phyloP scores from a whole-genome alignment of 139 green algal species.

The Chlamydomonas sp. region DNA sequence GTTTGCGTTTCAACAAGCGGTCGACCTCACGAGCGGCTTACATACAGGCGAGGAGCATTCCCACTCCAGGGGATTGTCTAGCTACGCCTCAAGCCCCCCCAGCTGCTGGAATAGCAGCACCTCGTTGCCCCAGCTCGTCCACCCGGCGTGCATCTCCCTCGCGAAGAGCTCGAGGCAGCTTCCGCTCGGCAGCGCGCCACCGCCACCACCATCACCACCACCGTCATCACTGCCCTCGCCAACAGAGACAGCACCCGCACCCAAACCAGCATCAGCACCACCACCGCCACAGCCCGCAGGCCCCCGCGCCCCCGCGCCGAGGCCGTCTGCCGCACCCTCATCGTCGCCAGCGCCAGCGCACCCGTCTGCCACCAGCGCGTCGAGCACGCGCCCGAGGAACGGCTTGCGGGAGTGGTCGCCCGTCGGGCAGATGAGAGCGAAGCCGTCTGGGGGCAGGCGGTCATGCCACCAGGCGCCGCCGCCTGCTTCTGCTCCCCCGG shows the following conservation, averaged over 20 bases:
- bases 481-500: background rate
- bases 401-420: constrained; percentile 59
- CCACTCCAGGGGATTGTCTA: too few species aligned
- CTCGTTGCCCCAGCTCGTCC: constrained; percentile 72
- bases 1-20: too few species aligned
- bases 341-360: background rate
- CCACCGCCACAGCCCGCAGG: too few species aligned
- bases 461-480: background rate
- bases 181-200: constrained; percentile 1
- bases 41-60: too few species aligned
- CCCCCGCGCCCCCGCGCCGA: too few species aligned
- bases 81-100: constrained; percentile 7
- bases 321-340: background rate
- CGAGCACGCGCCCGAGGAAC: background rate
- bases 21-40: too few species aligned
- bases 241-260: background rate
- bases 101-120: constrained; percentile 43
- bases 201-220: background rate
- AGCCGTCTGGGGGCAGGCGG: constrained; percentile 1
- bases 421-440: constrained; percentile 28
- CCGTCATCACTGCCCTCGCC: background rate
- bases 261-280: too few species aligned
- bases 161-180: constrained; percentile 74
- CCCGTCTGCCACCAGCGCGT: background rate
- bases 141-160: constrained; percentile 57